Conservation (phyloP, 176 grass and related monocot species). For the Rhynchospora breviuscula region DNA sequence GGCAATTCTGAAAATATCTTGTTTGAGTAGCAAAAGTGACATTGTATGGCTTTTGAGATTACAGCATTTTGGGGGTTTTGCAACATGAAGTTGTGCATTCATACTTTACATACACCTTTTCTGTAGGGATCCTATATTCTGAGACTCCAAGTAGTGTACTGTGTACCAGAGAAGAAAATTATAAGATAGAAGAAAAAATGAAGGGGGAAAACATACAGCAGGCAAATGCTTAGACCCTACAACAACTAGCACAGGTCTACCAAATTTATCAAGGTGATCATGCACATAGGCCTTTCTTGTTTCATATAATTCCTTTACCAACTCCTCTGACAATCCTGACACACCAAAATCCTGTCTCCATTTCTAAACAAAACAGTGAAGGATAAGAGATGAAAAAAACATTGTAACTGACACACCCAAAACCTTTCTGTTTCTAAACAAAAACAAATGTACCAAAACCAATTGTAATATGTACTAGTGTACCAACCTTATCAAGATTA, state of each 20-base stretch:
- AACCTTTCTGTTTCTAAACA: too few relatives aligned
- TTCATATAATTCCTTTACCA: slow-evolving; percentile 52
- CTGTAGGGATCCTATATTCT: background rate
- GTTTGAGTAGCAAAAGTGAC: background rate
- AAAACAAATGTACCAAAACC: too few relatives aligned
- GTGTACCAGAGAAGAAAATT: background rate
- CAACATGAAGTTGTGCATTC: background rate
- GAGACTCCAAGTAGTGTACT: background rate
- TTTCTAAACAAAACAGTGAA: slow-evolving; percentile 52
- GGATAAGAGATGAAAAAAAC: slow-evolving; percentile 18
- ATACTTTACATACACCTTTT: background rate
- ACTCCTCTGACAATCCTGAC: slow-evolving; percentile 65
- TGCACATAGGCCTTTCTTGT: slow-evolving; percentile 87
- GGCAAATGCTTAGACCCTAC: slow-evolving; percentile 75
- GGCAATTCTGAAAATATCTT: background rate
- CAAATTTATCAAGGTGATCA: slow-evolving; percentile 57
- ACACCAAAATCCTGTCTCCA: slow-evolving; percentile 67
- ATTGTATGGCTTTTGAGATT: background rate
- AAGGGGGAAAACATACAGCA: slow-evolving; percentile 31
- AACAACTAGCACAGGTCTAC: slow-evolving; percentile 70
- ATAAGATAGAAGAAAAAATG: background rate
- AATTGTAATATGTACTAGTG: too few relatives aligned
- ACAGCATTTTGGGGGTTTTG: background rate
- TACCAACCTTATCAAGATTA: background rate
- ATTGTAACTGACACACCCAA: too few relatives aligned